Evolutionary conservation across 2,329 filamentous ascomycete species (phyloP).

Genomic region (Mycogone perniciosa): DNA sequence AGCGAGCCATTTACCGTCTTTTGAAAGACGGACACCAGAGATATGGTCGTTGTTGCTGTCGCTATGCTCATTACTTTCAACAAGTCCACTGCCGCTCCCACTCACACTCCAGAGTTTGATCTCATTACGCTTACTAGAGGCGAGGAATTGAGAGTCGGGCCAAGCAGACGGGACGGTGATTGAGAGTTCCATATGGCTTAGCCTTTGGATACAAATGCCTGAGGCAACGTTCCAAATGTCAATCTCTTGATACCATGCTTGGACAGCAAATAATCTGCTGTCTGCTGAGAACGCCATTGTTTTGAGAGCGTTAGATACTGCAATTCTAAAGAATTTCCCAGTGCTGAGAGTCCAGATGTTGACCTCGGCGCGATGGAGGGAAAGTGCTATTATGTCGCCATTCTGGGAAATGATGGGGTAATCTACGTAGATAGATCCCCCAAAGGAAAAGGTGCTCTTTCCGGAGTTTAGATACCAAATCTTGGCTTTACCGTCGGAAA

Average conservation of each 20-base stretch:
- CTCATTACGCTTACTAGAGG: neutral
- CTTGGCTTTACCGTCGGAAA: neutral
- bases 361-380: no score
- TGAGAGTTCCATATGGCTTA: no score
- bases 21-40: neutral
- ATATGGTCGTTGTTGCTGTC: neutral
- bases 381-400: neutral
- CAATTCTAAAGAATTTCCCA: neutral
- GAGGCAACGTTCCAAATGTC: neutral
- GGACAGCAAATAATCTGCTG: neutral
- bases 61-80: no score
- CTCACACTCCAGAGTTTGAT: neutral
- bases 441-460: neutral
- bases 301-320: no score
- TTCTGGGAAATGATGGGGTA: neutral
- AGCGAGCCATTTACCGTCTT: neutral
- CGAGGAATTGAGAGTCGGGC: neutral
- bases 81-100: no score
- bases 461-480: neutral
- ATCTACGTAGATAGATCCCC: neutral
- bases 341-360: neutral
- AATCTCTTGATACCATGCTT: no score
- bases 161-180: no score
- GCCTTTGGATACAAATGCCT: neutral
- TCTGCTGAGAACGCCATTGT: neutral